These are phyloP conservation scores for Arachnomyces sp. DNA, from an alignment of 2,329 filamentous ascomycete species.

Conservation along the genomic window DNA sequence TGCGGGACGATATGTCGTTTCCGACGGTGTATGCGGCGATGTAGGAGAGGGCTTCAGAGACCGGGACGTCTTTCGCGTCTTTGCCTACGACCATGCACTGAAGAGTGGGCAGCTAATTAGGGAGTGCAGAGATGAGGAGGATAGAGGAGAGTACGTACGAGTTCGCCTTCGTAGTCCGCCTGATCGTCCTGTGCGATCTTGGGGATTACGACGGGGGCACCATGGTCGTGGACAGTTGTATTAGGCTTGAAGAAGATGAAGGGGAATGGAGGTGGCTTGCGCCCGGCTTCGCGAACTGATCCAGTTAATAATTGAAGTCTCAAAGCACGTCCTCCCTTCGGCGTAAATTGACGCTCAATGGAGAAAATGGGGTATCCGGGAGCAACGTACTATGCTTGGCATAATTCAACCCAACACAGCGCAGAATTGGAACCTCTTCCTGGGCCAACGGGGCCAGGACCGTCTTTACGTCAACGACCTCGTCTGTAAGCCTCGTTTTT, in stretches of 20 bases:
- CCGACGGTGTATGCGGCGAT: slow-evolving; percentile 48
- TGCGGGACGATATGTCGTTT: slow-evolving; percentile 50
- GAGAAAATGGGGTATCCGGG: no score
- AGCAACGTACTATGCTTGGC: slow-evolving; percentile 47
- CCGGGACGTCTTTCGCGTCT: slow-evolving; percentile 44
- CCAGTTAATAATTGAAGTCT: neutral
- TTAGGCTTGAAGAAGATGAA: slow-evolving; percentile 63
- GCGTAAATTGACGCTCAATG: no score
- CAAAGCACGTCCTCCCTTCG: no score
- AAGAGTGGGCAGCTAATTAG: no score
- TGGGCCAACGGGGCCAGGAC: slow-evolving; percentile 47
- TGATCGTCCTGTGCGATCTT: slow-evolving; percentile 53
- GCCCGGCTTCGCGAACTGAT: slow-evolving; percentile 45
- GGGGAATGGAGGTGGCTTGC: slow-evolving; percentile 51
- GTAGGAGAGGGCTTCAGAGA: slow-evolving; percentile 40
- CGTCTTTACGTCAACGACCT: slow-evolving; percentile 47
- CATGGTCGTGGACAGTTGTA: slow-evolving; percentile 55
- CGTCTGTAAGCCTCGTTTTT: slow-evolving; percentile 45
- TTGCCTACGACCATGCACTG: slow-evolving; percentile 47
- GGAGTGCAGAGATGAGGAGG: no score
- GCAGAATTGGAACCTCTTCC: slow-evolving; percentile 48
- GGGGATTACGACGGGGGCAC: slow-evolving; percentile 55
- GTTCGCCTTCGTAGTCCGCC: slow-evolving; percentile 68
- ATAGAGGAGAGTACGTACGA: no score
- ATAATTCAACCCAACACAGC: slow-evolving; percentile 56